Evolutionary conservation across 305 asterid species (phyloP).

Genomic region (Petunia hybrid): DNA sequence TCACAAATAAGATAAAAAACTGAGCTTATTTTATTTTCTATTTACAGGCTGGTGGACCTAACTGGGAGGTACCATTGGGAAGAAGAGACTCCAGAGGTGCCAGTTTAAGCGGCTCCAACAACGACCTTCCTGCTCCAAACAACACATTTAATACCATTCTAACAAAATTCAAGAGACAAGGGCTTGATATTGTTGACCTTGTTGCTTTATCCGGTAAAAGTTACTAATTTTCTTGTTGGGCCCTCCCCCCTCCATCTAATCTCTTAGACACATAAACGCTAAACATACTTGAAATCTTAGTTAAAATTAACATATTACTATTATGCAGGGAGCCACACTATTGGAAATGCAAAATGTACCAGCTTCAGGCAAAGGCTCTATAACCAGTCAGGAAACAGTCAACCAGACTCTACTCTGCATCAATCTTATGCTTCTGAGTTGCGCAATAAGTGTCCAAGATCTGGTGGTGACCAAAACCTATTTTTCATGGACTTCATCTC

Average conservation of each 20-base stretch:
- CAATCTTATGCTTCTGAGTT: constrained; percentile 37
- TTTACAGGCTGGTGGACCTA: constrained; percentile 54
- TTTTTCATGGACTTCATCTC: constrained; percentile 46
- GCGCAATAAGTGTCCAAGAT: constrained; percentile 43
- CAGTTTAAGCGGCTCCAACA: constrained; percentile 51
- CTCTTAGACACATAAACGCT: not conserved
- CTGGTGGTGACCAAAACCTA: constrained; percentile 52
- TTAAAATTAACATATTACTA: not conserved
- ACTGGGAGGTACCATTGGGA: constrained; percentile 54
- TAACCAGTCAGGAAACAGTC: constrained; percentile 40
- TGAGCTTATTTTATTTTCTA: not conserved
- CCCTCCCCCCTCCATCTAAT: not conserved
- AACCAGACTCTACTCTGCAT: constrained; percentile 42
- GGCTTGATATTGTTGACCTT: constrained; percentile 47
- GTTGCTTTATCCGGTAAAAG: constrained; percentile 49
- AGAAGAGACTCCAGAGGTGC: constrained; percentile 55
- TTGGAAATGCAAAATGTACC: constrained; percentile 46
- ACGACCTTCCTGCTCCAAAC: constrained; percentile 46
- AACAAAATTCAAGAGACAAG: constrained; percentile 40
- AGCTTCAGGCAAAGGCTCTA: constrained; percentile 43
- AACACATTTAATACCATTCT: constrained; percentile 42
- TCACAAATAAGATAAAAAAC: not conserved
- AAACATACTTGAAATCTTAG: not conserved
- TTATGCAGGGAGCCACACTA: constrained; percentile 47
- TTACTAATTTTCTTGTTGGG: too few species aligned